Percentiles rank a stretch among this genome's conserved stretches.
phyloP scores from a whole-genome alignment of 139 green algal species.

The Gonium pectorale region DNA sequence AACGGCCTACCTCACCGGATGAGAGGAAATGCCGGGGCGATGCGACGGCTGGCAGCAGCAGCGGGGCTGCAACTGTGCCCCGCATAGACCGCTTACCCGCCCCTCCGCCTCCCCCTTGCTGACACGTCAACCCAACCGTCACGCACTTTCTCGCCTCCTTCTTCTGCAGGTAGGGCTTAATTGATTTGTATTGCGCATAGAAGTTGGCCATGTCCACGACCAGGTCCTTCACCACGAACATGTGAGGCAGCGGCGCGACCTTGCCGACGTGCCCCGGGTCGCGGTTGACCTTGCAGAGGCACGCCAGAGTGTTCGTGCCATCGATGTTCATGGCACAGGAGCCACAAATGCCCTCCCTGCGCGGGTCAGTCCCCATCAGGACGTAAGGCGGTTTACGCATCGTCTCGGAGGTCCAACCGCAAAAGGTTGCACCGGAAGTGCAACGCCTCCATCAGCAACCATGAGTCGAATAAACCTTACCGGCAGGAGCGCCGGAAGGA shows the following conservation, averaged over 20 bases:
- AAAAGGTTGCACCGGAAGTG: no score
- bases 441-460: no score
- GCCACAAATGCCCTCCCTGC: constrained; percentile 97
- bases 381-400: no score
- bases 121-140: no score
- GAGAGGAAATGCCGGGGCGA: no score
- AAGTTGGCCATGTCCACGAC: constrained; percentile 99
- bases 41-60: no score
- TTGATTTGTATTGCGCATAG: constrained; percentile 99
- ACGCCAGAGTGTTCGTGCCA: constrained; percentile 96
- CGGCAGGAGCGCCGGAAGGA: constrained; percentile 93
- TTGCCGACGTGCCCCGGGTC: constrained; percentile 71
- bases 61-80: no score
- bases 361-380: no score
- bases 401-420: no score
- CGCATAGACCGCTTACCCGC: no score
- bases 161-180: constrained; percentile 96
- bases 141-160: constrained; percentile 45
- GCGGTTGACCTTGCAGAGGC: constrained; percentile 90
- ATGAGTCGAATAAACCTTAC: constrained; percentile 54
- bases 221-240: constrained; percentile 98
- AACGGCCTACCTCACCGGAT: no score
- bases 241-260: constrained; percentile 97
- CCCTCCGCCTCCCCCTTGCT: no score
- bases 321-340: constrained; percentile 99